A percentile compares a stretch with the other conserved stretches of the same genome.
Evolutionary conservation across 345 rosid species (phyloP).

Genomic region (Arabidopsis arenosa): DNA sequence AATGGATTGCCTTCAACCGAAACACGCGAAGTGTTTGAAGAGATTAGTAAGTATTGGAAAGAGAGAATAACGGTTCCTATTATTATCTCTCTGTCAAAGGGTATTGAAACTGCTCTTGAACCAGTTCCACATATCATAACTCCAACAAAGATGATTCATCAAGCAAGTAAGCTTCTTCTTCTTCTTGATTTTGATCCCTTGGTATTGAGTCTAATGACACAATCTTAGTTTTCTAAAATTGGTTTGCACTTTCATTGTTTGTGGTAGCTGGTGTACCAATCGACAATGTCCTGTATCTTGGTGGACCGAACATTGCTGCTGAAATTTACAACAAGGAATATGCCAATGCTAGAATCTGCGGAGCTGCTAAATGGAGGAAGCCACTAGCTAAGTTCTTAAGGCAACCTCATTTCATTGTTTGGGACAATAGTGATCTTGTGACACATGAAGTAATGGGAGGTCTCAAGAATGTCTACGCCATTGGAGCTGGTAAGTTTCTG

Average conservation of each 20-base stretch:
- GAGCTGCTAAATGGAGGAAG: constrained; percentile 94
- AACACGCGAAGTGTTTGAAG: constrained; percentile 81
- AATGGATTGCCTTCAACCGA: constrained; percentile 97
- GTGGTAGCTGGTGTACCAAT: constrained; percentile 73
- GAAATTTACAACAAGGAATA: constrained; percentile 94
- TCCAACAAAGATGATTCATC: constrained; percentile 90
- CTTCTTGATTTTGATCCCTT: constrained; percentile 19
- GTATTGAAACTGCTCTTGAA: constrained; percentile 82
- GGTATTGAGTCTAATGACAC: neutral
- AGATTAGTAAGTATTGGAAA: constrained; percentile 85
- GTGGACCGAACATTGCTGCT: constrained; percentile 98
- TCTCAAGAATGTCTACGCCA: constrained; percentile 97
- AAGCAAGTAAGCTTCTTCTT: constrained; percentile 71
- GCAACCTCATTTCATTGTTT: constrained; percentile 90
- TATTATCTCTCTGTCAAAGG: constrained; percentile 88
- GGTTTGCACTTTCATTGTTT: constrained; percentile 11
- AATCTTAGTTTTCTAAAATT: neutral
- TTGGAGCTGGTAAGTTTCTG: constrained; percentile 85
- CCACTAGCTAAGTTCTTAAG: constrained; percentile 85
- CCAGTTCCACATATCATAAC: constrained; percentile 88
- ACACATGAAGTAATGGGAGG: constrained; percentile 99
- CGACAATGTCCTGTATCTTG: constrained; percentile 91
- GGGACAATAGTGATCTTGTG: constrained; percentile 97
- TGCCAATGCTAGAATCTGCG: constrained; percentile 98
- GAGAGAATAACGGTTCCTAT: constrained; percentile 79